Conservation (phyloP, 441 rosid genomes). For the Cnidoscolus chayamansa region DNA sequence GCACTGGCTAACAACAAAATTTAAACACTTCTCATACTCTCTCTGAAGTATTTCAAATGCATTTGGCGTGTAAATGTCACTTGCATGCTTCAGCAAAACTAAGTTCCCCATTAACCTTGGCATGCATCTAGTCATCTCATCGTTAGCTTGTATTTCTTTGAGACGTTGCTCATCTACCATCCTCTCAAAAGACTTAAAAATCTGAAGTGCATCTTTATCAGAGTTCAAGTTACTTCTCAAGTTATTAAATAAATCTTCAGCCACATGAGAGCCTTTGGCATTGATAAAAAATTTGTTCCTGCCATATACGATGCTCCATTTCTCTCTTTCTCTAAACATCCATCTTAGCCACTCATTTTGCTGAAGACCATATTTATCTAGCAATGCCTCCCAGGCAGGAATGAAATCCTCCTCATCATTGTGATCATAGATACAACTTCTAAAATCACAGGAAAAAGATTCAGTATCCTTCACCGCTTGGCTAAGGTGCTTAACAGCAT, state of each 20-base stretch:
- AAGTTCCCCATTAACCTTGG: conserved; percentile 18
- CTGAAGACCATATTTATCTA: conserved; percentile 14
- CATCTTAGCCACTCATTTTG: conserved; percentile 22
- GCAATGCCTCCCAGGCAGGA: conserved; percentile 20
- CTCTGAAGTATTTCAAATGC: conserved; percentile 23
- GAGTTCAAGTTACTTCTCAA: conserved; percentile 18
- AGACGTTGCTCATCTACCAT: conserved; percentile 13
- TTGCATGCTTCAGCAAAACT: conserved; percentile 21
- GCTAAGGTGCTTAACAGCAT: conserved; percentile 21
- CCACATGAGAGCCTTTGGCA: conserved; percentile 11
- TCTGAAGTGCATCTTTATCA: conserved; percentile 10
- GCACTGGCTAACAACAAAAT: conserved; percentile 10
- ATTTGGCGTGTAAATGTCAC: conserved; percentile 13
- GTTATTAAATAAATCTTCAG: conserved; percentile 8
- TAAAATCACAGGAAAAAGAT: conserved; percentile 19
- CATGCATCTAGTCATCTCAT: conserved; percentile 17
- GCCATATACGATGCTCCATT: conserved; percentile 16
- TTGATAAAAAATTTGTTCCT: conserved; percentile 10
- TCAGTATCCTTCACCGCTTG: neutral
- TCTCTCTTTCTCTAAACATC: conserved; percentile 19
- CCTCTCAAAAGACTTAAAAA: conserved; percentile 17
- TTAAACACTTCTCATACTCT: conserved; percentile 21
- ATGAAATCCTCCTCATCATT: conserved; percentile 20
- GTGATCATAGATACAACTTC: conserved; percentile 20
- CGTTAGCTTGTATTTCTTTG: conserved; percentile 17